phyloP scores from a whole-genome alignment of 1,139 yeast species.

The Suhomyces panamericanus region DNA sequence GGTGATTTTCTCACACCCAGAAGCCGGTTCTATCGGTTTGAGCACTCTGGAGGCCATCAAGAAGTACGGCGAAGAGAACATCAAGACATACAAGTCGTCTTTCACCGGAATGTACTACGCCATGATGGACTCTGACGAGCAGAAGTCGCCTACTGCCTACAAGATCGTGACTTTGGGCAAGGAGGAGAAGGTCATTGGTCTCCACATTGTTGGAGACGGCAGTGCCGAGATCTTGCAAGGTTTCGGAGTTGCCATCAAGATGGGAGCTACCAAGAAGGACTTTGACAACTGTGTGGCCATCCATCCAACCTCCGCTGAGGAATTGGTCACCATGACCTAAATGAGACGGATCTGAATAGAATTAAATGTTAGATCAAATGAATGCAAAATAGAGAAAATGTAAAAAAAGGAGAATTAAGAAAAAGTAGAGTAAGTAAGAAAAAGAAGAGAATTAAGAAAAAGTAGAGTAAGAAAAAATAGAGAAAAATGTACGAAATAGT shows the following conservation, averaged over 20 bases:
- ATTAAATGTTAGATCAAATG: not conserved
- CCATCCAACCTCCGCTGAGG: slow-evolving; percentile 98
- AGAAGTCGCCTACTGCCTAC: slow-evolving; percentile 86
- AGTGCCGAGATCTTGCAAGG: slow-evolving; percentile 96
- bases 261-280: slow-evolving; percentile 97
- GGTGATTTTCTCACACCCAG: slow-evolving; percentile 94
- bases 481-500: too few relatives aligned
- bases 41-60: slow-evolving; percentile 73
- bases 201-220: slow-evolving; percentile 88
- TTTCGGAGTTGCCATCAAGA: slow-evolving; percentile 93
- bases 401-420: too few relatives aligned
- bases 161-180: slow-evolving; percentile 76
- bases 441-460: too few relatives aligned
- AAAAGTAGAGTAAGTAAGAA: too few relatives aligned
- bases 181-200: slow-evolving; percentile 91
- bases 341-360: not conserved
- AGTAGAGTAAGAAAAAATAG: too few relatives aligned
- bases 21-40: slow-evolving; percentile 91
- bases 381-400: not conserved
- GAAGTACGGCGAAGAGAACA: slow-evolving; percentile 75
- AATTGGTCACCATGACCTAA: slow-evolving; percentile 81
- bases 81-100: slow-evolving; percentile 78
- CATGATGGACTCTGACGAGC: slow-evolving; percentile 61
- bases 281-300: slow-evolving; percentile 96
- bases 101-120: slow-evolving; percentile 95